Evolutionary conservation across 495 filamentous ascomycete genomes (phyloP).

Genomic region (Daldinia childiae): DNA sequence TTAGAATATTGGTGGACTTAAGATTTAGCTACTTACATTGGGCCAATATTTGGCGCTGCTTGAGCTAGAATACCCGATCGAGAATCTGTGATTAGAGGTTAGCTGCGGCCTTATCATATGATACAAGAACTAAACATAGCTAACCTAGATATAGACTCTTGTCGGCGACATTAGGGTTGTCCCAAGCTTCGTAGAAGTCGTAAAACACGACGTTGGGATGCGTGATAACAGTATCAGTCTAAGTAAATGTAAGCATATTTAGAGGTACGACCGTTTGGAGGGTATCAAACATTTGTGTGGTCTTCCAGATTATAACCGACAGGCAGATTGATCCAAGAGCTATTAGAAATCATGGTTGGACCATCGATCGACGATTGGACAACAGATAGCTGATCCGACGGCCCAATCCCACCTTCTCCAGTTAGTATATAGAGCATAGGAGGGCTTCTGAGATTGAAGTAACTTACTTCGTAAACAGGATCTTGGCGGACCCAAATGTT

Average conservation of each 20-base stretch:
- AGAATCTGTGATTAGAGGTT: constrained; percentile 48
- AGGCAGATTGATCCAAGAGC: constrained; percentile 73
- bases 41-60: constrained; percentile 73
- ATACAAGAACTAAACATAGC: constrained; percentile 26
- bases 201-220: constrained; percentile 69
- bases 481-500: constrained; percentile 69
- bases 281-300: constrained; percentile 63
- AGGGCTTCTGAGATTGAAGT: neutral
- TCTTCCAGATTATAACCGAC: constrained; percentile 77
- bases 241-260: neutral
- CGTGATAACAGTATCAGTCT: constrained; percentile 67
- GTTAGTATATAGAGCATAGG: constrained; percentile 1
- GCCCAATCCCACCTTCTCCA: constrained; percentile 66
- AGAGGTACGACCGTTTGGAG: neutral
- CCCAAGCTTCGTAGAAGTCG: constrained; percentile 71
- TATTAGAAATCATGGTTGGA: constrained; percentile 58
- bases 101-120: constrained; percentile 31
- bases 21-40: constrained; percentile 56
- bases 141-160: constrained; percentile 48
- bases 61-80: constrained; percentile 72
- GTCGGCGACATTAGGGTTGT: constrained; percentile 52
- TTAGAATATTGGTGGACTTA: constrained; percentile 32
- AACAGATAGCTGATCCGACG: constrained; percentile 63
- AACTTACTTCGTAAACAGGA: constrained; percentile 44
- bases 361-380: constrained; percentile 62